Base-by-base conservation (phyloP, 2,329 filamentous ascomycete genomes). In the Geoglossum cookeanum region DNA sequence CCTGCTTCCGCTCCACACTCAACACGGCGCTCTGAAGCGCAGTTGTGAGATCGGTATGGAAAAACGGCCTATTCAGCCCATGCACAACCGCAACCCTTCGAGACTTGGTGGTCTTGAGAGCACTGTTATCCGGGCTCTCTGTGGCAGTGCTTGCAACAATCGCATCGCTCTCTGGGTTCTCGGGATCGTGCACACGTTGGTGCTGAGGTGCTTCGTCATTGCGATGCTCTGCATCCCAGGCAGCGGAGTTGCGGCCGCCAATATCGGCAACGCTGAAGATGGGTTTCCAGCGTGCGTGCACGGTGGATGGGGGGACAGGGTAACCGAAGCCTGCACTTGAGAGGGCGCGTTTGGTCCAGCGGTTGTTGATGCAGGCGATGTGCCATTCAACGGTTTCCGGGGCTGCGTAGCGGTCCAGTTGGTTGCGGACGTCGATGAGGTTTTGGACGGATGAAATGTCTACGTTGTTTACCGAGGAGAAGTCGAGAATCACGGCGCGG, bases 181-280 rank as follows among this genome's bases (percentile, higher is more conserved):
- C 64, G 8, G 48, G 51, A 3, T 59, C 60, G 5, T 64, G 62
- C 29, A 65, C 62, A 8, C 64, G 62, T 3, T 65, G 62, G 56
- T 68, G 64, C 15, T 71, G 70, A 30, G 37, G 49, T n/a, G 3
- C 30, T n/a, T n/a, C 13, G 11, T 35, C 15, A n/a, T 53, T 32
- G 15, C 30, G 76, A 30, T 76, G 72, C 63, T 90, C 84, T 0
- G 85, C 86, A 6, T 74, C 74, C 0, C 80, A 80, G 0, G 84
- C 84, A 0, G 85, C 85, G 3, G 83, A 87, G 56, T 81, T 71
- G 3, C 74, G 72, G 22, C 88, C 84, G 60, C 87, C 81, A 61
- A 94, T 81, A 66, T 95, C 88, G 1, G 91, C 87, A 27, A 97
- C 88, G 65, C 81, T 89, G 75, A 95, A 97, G 62, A 97, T 89